A percentile compares a stretch with the other conserved stretches of the same genome.
phyloP scores from a whole-genome alignment of 371 early-diverging fungal genomes.

The Mortierella sp. region DNA sequence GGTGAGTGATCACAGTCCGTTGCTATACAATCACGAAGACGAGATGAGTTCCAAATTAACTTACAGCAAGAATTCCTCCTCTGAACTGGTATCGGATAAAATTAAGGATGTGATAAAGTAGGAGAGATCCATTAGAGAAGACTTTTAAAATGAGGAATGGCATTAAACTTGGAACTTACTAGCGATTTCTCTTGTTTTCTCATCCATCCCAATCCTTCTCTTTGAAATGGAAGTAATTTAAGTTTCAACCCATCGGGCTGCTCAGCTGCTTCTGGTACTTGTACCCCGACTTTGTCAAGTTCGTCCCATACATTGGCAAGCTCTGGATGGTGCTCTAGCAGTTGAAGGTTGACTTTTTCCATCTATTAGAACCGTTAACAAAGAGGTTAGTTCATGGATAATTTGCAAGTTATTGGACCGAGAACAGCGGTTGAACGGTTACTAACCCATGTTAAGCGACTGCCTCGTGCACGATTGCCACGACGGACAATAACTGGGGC shows the following conservation, averaged over 20 bases:
- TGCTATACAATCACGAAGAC: no score
- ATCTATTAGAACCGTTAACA: conserved; percentile 4
- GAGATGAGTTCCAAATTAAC: conserved; percentile 9
- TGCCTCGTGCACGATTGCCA: not conserved
- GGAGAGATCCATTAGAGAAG: not conserved
- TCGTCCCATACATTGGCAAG: conserved; percentile 78
- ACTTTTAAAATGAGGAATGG: not conserved
- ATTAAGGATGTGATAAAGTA: conserved; percentile 2
- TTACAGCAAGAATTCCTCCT: conserved; percentile 86
- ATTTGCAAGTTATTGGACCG: not conserved
- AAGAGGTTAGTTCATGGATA: not conserved
- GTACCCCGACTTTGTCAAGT: conserved; percentile 60
- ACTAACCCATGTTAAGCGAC: conserved; percentile 25
- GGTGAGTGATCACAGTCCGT: not conserved
- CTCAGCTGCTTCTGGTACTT: conserved; percentile 59
- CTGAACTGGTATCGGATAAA: conserved; percentile 64
- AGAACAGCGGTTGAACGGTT: not conserved
- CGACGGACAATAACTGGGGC: conserved; percentile 6
- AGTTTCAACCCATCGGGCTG: conserved; percentile 82
- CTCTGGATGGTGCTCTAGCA: conserved; percentile 70
- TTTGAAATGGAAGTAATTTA: conserved; percentile 91
- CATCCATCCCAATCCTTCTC: conserved; percentile 90
- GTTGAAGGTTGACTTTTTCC: conserved; percentile 38
- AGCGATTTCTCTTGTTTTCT: conserved; percentile 72
- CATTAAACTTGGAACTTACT: conserved; percentile 49